A percentile compares a stretch with the other conserved stretches of the same genome.
Conservation (phyloP, 2,329 filamentous ascomycete species). For the Verticillium longisporum region DNA sequence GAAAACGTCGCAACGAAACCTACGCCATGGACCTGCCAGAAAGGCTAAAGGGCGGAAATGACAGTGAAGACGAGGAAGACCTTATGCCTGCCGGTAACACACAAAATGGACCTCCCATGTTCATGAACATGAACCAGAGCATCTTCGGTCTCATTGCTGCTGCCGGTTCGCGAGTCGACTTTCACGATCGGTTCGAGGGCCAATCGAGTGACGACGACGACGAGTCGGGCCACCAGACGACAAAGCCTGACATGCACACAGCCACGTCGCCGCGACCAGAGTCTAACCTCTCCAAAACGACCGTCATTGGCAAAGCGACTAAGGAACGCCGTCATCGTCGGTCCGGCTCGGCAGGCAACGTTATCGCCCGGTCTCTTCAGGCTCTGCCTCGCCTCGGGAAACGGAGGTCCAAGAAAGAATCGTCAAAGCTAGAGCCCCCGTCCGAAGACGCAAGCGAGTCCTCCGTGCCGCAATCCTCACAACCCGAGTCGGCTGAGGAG, state of each 20-base stretch:
- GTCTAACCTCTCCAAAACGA: conserved; percentile 19
- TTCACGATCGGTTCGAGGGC: conserved; percentile 72
- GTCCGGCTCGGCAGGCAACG: conserved; percentile 46
- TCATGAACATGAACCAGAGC: conserved; percentile 83
- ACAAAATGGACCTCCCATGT: conserved; percentile 38
- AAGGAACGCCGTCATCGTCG: conserved; percentile 16
- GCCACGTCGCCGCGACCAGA: conserved; percentile 25
- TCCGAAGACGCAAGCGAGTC: conserved; percentile 24
- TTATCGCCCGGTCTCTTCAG: conserved; percentile 58
- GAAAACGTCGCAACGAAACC: conserved; percentile 31
- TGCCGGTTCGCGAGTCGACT: conserved; percentile 75
- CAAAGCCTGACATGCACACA: conserved; percentile 30
- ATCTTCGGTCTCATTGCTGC: conserved; percentile 90
- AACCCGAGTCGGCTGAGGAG: conserved; percentile 8
- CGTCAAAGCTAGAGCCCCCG: conserved; percentile 24
- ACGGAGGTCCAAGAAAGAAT: not conserved
- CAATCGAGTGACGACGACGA: conserved; percentile 74
- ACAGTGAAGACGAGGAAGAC: conserved; percentile 42
- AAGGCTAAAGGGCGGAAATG: conserved; percentile 41
- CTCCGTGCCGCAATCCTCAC: conserved; percentile 10
- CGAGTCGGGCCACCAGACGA: conserved; percentile 26
- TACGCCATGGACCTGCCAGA: conserved; percentile 46
- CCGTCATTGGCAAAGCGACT: conserved; percentile 26
- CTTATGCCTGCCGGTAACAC: conserved; percentile 25
- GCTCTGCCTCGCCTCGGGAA: conserved; percentile 42